These are phyloP conservation scores for Camelina neglecta DNA, from an alignment of 345 rosid genomes.

Conservation along the genomic window DNA sequence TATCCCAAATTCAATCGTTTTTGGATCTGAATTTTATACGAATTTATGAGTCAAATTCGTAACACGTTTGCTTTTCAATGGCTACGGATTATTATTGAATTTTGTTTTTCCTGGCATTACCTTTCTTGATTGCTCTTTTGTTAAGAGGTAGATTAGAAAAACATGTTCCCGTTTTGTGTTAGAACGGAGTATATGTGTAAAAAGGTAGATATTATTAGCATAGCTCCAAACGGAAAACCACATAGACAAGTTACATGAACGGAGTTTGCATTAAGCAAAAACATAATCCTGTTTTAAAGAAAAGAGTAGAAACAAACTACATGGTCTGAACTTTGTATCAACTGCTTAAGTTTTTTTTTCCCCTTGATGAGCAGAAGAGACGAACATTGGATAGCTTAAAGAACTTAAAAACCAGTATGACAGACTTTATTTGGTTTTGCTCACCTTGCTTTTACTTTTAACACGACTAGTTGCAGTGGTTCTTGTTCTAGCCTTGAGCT, in stretches of 20 bases:
- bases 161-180: conserved; percentile 14
- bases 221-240: conserved; percentile 18
- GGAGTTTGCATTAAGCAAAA: conserved; percentile 38
- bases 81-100: conserved; percentile 15
- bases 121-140: not conserved
- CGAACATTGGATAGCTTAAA: conserved; percentile 18
- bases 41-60: not conserved
- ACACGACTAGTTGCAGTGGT: conserved; percentile 51
- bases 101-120: not conserved
- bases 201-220: conserved; percentile 35
- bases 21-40: conserved; percentile 28
- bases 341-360: not conserved
- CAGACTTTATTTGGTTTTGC: conserved; percentile 44
- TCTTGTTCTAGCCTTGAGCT: conserved; percentile 45
- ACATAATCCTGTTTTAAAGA: conserved; percentile 20
- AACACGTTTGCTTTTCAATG: conserved; percentile 21
- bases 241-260: conserved; percentile 33
- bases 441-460: conserved; percentile 55
- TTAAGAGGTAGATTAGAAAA: not conserved
- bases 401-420: conserved; percentile 21
- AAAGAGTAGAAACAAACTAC: conserved; percentile 24
- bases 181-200: conserved; percentile 31
- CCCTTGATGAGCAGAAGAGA: conserved; percentile 10
- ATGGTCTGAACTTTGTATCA: conserved; percentile 29
- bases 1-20: conserved; percentile 12